A percentile compares a stretch with the other conserved stretches of the same genome.
phyloP scores from a whole-genome alignment of 73 alveolate species.

The Paramecium biaurelia region DNA sequence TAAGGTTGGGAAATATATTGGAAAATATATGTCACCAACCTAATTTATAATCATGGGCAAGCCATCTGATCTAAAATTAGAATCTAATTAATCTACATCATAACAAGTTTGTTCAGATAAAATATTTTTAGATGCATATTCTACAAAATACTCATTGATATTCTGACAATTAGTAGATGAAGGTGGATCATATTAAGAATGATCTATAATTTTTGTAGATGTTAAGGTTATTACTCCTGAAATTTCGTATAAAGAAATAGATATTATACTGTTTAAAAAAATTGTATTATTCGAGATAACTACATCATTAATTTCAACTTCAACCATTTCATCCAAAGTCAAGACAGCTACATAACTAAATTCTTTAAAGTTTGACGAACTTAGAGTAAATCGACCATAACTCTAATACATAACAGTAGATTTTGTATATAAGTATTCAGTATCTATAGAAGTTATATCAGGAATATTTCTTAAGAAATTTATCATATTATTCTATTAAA shows the following conservation, averaged over 20 bases:
- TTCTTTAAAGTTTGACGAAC: not conserved
- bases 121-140: not conserved
- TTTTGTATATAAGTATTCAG: not conserved
- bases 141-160: not conserved
- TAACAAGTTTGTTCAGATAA: not conserved
- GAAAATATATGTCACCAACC: not conserved
- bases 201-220: not conserved
- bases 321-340: not conserved
- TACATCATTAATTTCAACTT: not conserved
- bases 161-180: not conserved
- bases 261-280: not conserved
- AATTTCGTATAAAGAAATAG: not conserved
- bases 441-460: not conserved
- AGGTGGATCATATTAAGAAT: not conserved
- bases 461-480: constrained; percentile 8
- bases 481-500: not conserved
- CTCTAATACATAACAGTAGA: not conserved
- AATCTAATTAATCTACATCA: not conserved
- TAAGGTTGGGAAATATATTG: not conserved
- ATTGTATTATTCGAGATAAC: not conserved
- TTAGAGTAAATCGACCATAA: not conserved
- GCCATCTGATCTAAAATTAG: not conserved
- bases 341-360: not conserved
- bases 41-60: not conserved
- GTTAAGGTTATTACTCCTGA: not conserved